Evolutionary conservation across 2,329 filamentous ascomycete genomes (phyloP).

Genomic region (Neonectria hederae): DNA sequence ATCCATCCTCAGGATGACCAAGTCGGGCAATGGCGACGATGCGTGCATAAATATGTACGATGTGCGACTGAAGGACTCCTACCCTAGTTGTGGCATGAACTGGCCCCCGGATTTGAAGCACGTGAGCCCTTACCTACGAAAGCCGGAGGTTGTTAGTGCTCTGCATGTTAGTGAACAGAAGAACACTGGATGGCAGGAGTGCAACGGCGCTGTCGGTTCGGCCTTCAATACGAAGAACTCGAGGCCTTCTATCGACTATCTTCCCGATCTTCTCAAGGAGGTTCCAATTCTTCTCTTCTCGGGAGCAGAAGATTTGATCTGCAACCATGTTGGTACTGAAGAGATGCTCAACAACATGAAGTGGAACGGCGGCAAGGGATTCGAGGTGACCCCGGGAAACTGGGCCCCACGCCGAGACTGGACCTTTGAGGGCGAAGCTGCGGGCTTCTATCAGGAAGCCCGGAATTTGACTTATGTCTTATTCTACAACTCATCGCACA

Average conservation of each 20-base stretch:
- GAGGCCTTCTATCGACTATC: constrained; percentile 74
- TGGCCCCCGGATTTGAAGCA: constrained; percentile 89
- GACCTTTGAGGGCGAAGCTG: constrained; percentile 88
- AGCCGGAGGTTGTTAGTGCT: constrained; percentile 79
- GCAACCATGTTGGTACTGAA: constrained; percentile 96
- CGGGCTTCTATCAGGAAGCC: constrained; percentile 93
- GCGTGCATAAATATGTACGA: constrained; percentile 97
- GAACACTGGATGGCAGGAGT: constrained; percentile 90
- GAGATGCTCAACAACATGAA: constrained; percentile 87
- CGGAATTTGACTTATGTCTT: constrained; percentile 95
- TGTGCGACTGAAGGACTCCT: constrained; percentile 81
- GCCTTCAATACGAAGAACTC: constrained; percentile 78
- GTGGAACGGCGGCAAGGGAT: constrained; percentile 92
- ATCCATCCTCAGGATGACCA: constrained; percentile 74
- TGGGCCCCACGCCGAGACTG: constrained; percentile 94
- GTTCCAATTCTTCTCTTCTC: constrained; percentile 89
- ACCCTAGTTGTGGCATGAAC: constrained; percentile 92
- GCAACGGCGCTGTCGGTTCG: constrained; percentile 78
- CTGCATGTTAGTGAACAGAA: constrained; percentile 86
- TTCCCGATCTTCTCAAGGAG: constrained; percentile 81
- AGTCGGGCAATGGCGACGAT: constrained; percentile 60
- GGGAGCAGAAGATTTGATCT: constrained; percentile 93
- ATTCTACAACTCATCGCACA: constrained; percentile 96
- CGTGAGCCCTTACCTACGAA: constrained; percentile 86
- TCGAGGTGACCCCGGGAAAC: constrained; percentile 85